phyloP scores from a whole-genome alignment of 2,329 filamentous ascomycete genomes.

The Nothophaeocryptopus gaeumannii region DNA sequence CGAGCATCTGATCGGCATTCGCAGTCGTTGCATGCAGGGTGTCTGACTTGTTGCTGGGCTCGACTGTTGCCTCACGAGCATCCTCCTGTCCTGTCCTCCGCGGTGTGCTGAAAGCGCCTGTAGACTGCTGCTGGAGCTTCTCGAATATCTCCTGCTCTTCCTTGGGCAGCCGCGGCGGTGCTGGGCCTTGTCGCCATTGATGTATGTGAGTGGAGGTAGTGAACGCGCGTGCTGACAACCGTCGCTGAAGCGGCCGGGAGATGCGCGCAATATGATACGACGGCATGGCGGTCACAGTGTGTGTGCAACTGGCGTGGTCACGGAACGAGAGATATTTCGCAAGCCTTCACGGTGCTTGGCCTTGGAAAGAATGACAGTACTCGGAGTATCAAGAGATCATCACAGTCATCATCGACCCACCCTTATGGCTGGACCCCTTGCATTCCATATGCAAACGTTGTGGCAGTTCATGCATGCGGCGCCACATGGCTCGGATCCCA shows the following conservation, averaged over 20 bases:
- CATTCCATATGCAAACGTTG: no score
- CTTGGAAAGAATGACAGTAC: no score
- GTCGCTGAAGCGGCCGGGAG: no score
- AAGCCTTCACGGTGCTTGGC: no score
- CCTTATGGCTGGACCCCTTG: no score
- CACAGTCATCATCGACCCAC: no score
- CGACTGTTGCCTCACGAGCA: not conserved
- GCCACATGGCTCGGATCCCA: no score
- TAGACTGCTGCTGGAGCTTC: conserved; percentile 73
- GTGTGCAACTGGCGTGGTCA: no score
- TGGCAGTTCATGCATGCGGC: no score
- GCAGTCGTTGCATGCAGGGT: conserved; percentile 4
- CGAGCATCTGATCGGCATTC: conserved; percentile 25
- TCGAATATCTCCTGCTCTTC: conserved; percentile 90
- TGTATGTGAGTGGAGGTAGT: conserved; percentile 45
- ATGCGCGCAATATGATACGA: not conserved
- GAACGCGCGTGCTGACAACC: conserved; percentile 24
- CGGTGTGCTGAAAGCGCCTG: conserved; percentile 71
- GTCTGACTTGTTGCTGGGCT: conserved; percentile 3
- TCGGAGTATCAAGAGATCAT: no score
- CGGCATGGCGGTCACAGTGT: no score
- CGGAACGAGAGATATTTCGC: no score
- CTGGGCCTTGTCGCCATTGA: conserved; percentile 50
- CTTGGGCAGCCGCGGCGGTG: conserved; percentile 82
- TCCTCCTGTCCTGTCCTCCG: conserved; percentile 17